phyloP scores from a whole-genome alignment of 331 rosid genomes.

The Spiraea crenata region DNA sequence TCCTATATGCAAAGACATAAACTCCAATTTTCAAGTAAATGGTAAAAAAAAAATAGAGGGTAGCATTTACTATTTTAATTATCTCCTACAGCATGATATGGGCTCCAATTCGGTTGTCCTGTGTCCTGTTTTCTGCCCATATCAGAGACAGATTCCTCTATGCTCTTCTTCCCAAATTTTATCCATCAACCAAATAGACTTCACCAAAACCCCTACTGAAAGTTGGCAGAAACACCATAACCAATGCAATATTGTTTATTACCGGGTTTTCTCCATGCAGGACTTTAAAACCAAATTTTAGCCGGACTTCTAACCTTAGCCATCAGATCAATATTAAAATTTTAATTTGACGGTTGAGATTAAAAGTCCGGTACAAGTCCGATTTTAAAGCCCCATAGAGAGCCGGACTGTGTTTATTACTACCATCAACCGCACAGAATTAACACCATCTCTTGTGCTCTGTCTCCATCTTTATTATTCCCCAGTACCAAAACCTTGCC shows the following conservation, averaged over 20 bases:
- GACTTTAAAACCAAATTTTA: no score
- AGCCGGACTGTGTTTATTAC: no score
- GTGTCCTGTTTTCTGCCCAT: not conserved
- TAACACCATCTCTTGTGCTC: not conserved
- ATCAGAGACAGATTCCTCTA: conserved; percentile 39
- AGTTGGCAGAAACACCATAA: conserved; percentile 24
- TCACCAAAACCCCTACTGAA: conserved; percentile 14
- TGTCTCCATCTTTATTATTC: not conserved
- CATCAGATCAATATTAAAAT: no score
- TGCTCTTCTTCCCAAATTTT: conserved; percentile 15
- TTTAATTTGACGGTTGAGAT: no score
- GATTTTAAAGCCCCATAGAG: no score
- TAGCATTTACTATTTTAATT: conserved; percentile 9
- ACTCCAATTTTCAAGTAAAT: no score
- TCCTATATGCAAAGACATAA: no score
- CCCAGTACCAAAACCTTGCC: not conserved
- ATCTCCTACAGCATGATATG: conserved; percentile 24
- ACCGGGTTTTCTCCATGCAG: no score
- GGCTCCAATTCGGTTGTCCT: conserved; percentile 61
- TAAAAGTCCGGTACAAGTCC: no score
- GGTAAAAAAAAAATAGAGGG: not conserved
- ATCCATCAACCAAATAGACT: conserved; percentile 6
- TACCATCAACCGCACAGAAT: conserved; percentile 30
- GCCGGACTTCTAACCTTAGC: no score
- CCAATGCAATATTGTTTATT: no score